Base-by-base conservation (phyloP, 208 protist species). In the Naegleria gruberi region DNA sequence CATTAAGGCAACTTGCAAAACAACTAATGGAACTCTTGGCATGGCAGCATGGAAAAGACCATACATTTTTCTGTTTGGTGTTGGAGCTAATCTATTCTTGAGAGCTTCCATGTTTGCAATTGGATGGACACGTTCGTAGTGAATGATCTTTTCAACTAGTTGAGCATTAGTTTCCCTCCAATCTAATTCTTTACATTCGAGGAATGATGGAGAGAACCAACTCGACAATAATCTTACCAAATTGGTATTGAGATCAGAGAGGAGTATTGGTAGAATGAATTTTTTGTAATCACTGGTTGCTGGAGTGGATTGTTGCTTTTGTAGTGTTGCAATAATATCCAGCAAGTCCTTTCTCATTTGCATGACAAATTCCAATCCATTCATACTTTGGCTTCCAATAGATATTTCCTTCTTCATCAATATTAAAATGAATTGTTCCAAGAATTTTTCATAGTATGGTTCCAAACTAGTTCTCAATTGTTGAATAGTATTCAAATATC, bases 131-230 rank as follows among this genome's bases (percentile, higher is more conserved):
- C 87, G 26, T 92, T 97, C 95, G 4, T 93, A 92, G 0, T 81
- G 86, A 89, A 96, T 95, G 57, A 97, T 94, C 86, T 96, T 91
- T 90, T 97, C 95, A 15, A 97, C 90, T 85, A 97, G 44, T 44
- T 90, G 89, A 42, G 95, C 94, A 82, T 95, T 93, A 10, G 94
- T 96, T 44, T 92, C 87, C 91, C 91, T 89, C 95, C 95, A 97
- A n/a, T 93, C 94, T 45, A 97, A 92, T 92, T 97, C 95, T 90
- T 96, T 94, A 93, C 96, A 95, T 84, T 96, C 92, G 2, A 97
- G 90, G 90, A 94, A 96, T 90, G 95, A 93, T 91, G 94, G 95
- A 26, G 92, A 90, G 90, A 96, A 96, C 89, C 95, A 95, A 73
- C 96, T 93, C 82, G 94, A 93, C 65, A 97, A 95, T 51, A 96